A percentile compares a stretch with the other conserved stretches of the same genome.
Evolutionary conservation across 1,139 yeast genomes (phyloP).

Genomic region (Zygosaccharomyces sapae): DNA sequence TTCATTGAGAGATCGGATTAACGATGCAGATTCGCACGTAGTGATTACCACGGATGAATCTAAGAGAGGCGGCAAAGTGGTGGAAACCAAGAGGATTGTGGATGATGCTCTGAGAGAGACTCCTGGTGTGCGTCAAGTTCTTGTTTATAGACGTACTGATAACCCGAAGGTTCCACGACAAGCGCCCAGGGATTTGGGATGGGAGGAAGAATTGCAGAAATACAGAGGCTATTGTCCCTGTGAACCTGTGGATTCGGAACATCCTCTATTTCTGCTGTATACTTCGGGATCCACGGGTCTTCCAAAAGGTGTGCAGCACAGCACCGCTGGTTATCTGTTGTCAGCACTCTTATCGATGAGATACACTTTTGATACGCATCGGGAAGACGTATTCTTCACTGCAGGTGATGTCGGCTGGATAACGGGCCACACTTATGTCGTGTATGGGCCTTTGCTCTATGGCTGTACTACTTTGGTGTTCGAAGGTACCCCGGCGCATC

Average conservation of each 20-base stretch:
- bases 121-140: slow-evolving; percentile 63
- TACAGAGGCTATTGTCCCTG: slow-evolving; percentile 81
- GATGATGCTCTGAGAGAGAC: slow-evolving; percentile 73
- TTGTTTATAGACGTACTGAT: slow-evolving; percentile 72
- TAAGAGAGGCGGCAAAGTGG: slow-evolving; percentile 76
- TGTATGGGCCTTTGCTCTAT: slow-evolving; percentile 71
- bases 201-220: slow-evolving; percentile 71
- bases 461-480: slow-evolving; percentile 82
- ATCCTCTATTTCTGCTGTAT: slow-evolving; percentile 87
- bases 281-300: slow-evolving; percentile 97
- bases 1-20: slow-evolving; percentile 70
- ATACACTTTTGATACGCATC: slow-evolving; percentile 73
- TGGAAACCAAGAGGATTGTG: slow-evolving; percentile 76
- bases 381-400: slow-evolving; percentile 67
- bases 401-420: slow-evolving; percentile 92
- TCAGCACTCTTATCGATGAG: slow-evolving; percentile 68
- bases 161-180: slow-evolving; percentile 61
- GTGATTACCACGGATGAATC: slow-evolving; percentile 81
- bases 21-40: slow-evolving; percentile 68
- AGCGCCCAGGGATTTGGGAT: slow-evolving; percentile 66
- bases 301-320: slow-evolving; percentile 94
- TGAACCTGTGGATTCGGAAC: slow-evolving; percentile 83
- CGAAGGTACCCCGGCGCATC: slow-evolving; percentile 86
- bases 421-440: slow-evolving; percentile 80
- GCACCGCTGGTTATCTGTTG: slow-evolving; percentile 74